Conservation (phyloP, 768 basidiomycete genomes). For the Calvatia gigantea region DNA sequence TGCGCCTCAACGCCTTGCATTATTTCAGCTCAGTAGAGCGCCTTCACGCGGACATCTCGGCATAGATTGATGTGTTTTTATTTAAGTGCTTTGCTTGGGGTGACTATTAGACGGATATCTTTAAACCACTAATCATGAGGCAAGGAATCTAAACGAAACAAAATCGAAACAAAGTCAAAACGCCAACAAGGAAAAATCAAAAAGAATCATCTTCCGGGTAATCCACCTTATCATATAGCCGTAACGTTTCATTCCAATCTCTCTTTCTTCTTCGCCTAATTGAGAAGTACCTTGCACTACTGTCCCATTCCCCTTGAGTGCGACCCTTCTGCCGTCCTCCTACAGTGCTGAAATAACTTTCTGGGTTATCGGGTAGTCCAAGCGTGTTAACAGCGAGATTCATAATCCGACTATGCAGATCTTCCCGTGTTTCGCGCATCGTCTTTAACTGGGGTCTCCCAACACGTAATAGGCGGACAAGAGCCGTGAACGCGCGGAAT, state of each 20-base stretch:
- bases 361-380: conserved; percentile 67
- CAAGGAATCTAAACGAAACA: not conserved
- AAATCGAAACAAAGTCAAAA: not conserved
- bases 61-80: too few species aligned
- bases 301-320: conserved; percentile 65
- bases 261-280: conserved; percentile 74
- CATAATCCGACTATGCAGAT: conserved; percentile 64
- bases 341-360: conserved; percentile 52
- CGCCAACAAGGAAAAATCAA: not conserved
- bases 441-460: conserved; percentile 53
- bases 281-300: conserved; percentile 74
- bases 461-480: conserved; percentile 59
- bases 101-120: too few species aligned
- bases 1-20: too few species aligned
- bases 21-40: too few species aligned
- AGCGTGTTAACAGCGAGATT: conserved; percentile 54
- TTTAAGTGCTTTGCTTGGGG: too few species aligned
- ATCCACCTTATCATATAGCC: conserved; percentile 79
- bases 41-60: too few species aligned
- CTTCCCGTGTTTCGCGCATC: conserved; percentile 50
- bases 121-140: too few species aligned
- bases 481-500: conserved; percentile 66
- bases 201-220: conserved; percentile 57
- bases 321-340: conserved; percentile 73
- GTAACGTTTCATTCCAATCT: conserved; percentile 86